These are phyloP conservation scores for Leucosporidium creatinivorum DNA, from an alignment of 768 basidiomycete species.

Conservation along the genomic window DNA sequence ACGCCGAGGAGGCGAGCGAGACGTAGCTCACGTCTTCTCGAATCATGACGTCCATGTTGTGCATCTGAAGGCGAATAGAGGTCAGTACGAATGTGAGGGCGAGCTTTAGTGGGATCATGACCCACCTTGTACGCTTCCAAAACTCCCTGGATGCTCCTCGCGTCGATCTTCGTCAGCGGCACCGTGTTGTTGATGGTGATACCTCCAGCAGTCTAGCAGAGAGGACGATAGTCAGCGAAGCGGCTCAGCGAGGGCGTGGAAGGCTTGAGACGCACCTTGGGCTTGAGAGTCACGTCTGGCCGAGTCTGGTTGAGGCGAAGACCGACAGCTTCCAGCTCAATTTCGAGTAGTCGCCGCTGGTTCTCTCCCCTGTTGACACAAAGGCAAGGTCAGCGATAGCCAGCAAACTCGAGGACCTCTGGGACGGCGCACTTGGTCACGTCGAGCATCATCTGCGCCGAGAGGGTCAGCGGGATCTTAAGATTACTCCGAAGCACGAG, in stretches of 20 bases:
- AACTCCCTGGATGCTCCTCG: slow-evolving; percentile 87
- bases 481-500: too few species aligned
- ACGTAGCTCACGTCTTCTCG: slow-evolving; percentile 72
- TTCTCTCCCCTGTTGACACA: slow-evolving; percentile 51
- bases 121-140: slow-evolving; percentile 54
- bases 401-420: not conserved
- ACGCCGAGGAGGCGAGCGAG: slow-evolving; percentile 18
- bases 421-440: slow-evolving; percentile 62
- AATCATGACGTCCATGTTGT: slow-evolving; percentile 89
- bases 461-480: not conserved
- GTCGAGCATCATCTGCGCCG: slow-evolving; percentile 64
- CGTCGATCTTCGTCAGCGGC: slow-evolving; percentile 88
- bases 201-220: slow-evolving; percentile 23
- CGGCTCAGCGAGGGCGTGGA: not conserved
- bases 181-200: slow-evolving; percentile 76
- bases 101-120: not conserved
- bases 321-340: slow-evolving; percentile 92
- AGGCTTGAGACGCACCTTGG: slow-evolving; percentile 58
- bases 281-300: slow-evolving; percentile 92
- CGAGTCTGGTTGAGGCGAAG: slow-evolving; percentile 83
- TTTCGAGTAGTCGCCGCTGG: slow-evolving; percentile 76
- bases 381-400: not conserved
- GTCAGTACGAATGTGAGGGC: not conserved
- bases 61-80: slow-evolving; percentile 36
- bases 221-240: not conserved